Percentiles rank a stretch among this genome's conserved stretches.
Conservation (phyloP, 768 basidiomycete species). For the Asterophora parasitica region DNA sequence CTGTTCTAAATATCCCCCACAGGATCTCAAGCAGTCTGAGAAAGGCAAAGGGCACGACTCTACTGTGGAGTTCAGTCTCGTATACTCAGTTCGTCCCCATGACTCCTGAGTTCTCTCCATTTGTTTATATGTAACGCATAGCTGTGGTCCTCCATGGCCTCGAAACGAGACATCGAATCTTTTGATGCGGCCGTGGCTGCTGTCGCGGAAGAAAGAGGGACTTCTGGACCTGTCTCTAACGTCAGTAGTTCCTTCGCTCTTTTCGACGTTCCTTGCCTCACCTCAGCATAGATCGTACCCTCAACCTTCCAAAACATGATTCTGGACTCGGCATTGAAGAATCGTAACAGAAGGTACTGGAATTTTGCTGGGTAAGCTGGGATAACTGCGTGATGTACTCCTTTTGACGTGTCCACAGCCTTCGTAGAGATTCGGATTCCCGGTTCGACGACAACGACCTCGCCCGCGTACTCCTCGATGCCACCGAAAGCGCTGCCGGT, state of each 20-base stretch:
- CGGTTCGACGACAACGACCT: conserved; percentile 21
- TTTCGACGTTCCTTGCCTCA: not conserved
- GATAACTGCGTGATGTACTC: not conserved
- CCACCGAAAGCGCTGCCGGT: conserved; percentile 16
- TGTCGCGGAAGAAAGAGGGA: not conserved
- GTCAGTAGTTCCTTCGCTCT: not conserved
- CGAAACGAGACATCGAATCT: conserved; percentile 4
- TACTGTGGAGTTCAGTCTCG: conserved; percentile 14
- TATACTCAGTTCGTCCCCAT: conserved; percentile 14
- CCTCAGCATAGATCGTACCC: not conserved
- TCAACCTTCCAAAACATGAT: conserved; percentile 1
- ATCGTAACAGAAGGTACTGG: conserved; percentile 11
- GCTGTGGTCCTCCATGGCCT: conserved; percentile 6
- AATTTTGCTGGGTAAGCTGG: conserved; percentile 14
- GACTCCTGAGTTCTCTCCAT: too few species aligned
- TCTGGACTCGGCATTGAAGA: not conserved
- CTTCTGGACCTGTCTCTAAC: not conserved
- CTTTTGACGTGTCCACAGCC: conserved; percentile 4
- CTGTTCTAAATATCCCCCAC: too few species aligned
- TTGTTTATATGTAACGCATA: not conserved
- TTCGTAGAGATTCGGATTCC: conserved; percentile 12
- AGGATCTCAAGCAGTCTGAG: conserved; percentile 7
- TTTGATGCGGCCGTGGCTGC: not conserved
- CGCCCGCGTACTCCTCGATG: conserved; percentile 17
- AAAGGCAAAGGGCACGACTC: conserved; percentile 15